These are phyloP conservation scores for Helianthus tuberosus DNA, from an alignment of 129 eudicot genomes.

Conservation along the genomic window DNA sequence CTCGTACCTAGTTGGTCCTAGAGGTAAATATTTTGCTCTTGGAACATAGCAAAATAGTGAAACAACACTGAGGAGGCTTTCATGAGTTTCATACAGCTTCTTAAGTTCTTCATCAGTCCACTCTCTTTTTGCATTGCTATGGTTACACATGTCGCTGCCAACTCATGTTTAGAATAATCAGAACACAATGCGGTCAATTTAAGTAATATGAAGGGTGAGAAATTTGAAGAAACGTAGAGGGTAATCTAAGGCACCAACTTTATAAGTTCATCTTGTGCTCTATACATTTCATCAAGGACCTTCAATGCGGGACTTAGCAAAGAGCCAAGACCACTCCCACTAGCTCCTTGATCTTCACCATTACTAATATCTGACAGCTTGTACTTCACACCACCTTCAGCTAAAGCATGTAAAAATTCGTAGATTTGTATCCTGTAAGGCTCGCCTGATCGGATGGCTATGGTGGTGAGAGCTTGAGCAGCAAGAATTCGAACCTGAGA, in stretches of 20 bases:
- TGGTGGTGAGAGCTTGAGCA: constrained; percentile 93
- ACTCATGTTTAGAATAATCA: constrained; percentile 17
- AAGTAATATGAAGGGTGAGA: not conserved
- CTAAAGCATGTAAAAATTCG: constrained; percentile 86
- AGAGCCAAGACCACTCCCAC: constrained; percentile 98
- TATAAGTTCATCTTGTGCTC: constrained; percentile 90
- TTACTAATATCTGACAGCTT: constrained; percentile 93
- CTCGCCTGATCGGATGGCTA: constrained; percentile 98
- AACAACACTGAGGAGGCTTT: constrained; percentile 92
- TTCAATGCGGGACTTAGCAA: constrained; percentile 91
- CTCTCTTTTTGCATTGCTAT: constrained; percentile 90
- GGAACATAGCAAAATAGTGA: constrained; percentile 94
- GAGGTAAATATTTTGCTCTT: constrained; percentile 92
- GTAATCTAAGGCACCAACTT: constrained; percentile 47
- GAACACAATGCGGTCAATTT: not conserved
- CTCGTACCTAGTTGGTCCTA: constrained; percentile 93
- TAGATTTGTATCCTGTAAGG: constrained; percentile 97
- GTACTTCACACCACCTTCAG: constrained; percentile 95
- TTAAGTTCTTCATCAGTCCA: constrained; percentile 98
- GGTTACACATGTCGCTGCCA: constrained; percentile 86
- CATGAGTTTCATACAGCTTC: constrained; percentile 97
- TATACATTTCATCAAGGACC: constrained; percentile 96
- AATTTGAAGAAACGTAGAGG: not conserved
- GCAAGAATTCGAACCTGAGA: constrained; percentile 89
- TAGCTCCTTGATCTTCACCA: constrained; percentile 99